Conservation (phyloP, 2,329 filamentous ascomycete species). For the Aspergillus carbonarius region DNA sequence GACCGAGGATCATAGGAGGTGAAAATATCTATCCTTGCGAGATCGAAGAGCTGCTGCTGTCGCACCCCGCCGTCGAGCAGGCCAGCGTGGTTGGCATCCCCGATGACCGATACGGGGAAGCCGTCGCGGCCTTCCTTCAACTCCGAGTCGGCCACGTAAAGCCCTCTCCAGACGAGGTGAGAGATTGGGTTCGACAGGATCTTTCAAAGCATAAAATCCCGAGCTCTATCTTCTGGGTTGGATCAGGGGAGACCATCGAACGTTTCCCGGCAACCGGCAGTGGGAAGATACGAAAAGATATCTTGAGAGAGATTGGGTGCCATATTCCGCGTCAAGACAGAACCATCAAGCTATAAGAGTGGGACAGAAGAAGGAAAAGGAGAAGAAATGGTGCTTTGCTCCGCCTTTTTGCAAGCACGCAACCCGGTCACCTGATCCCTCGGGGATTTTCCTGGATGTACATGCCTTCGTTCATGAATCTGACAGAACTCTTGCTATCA, state of each 20-base stretch:
- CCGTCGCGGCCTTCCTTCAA: conserved; percentile 46
- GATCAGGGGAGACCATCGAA: conserved; percentile 50
- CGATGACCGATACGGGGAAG: conserved; percentile 49
- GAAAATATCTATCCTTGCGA: conserved; percentile 70
- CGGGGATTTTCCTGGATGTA: too few relatives aligned
- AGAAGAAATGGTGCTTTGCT: too few relatives aligned
- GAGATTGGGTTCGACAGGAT: conserved; percentile 58
- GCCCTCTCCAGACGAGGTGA: conserved; percentile 45
- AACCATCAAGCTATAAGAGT: too few relatives aligned
- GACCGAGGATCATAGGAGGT: conserved; percentile 48
- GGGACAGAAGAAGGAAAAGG: too few relatives aligned
- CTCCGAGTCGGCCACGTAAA: conserved; percentile 43
- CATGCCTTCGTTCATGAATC: too few relatives aligned
- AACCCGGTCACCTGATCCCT: too few relatives aligned
- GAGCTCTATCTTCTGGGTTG: conserved; percentile 65
- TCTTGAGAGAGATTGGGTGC: conserved; percentile 46
- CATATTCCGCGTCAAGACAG: too few relatives aligned
- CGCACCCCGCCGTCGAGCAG: conserved; percentile 57
- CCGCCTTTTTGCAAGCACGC: too few relatives aligned
- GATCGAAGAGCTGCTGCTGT: conserved; percentile 66
- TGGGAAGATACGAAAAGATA: conserved; percentile 64
- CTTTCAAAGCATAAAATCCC: conserved; percentile 14
- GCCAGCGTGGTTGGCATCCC: conserved; percentile 64
- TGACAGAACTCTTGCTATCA: too few relatives aligned
- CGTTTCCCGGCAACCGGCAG: conserved; percentile 63